Evolutionary conservation across 208 protist genomes (phyloP), one percentile per base, ranked within the genome.

Genomic region (Phytomonas sp.): DNA sequence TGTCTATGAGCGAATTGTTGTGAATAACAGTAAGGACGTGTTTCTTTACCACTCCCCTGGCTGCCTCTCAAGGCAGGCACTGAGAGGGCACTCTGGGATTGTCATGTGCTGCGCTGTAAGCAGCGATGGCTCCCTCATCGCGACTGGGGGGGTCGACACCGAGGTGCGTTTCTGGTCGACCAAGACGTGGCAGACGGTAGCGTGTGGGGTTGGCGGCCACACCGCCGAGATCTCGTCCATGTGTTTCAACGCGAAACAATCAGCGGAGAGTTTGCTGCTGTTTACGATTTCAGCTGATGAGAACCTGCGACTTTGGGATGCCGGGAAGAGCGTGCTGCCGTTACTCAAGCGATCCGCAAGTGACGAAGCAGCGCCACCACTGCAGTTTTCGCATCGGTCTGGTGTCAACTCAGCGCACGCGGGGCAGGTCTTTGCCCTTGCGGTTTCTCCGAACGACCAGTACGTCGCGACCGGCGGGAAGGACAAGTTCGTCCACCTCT

Each of bases 11-110:
- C 85, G 85, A 29, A 69, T 89, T 8, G 75, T 95, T 23, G 88
- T 95, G 56, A 95, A 80, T 60, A 97, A 97, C 76, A 94, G 87
- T 74, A 90, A 88, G 43, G 88, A 92, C 26, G 86, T 95, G n/a
- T 79, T 83, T 23, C 84, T 93, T 46, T 95, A 88, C 74, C 62
- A 71, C 2, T 73, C 74, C 4, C 60, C 65, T 26, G 84, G 83
- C 34, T 90, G 85, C 66, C 76, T 94, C 62, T 93, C 89, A 0
- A 72, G 81, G 33, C 68, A 71, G 32, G 70, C 72, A 30, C 83
- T 97, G 61, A 79, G 78, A 59, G 93, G 91, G 1, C 93, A 97
- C 75, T 63, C 64, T 32, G 93, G 96, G 67, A 78, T 94, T 30
- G 89, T 97, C 30, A 78, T 97, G 43, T 84, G 77, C 56, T 91